phyloP scores from a whole-genome alignment of 306 rosid genomes.

The Crotalaria pallida region DNA sequence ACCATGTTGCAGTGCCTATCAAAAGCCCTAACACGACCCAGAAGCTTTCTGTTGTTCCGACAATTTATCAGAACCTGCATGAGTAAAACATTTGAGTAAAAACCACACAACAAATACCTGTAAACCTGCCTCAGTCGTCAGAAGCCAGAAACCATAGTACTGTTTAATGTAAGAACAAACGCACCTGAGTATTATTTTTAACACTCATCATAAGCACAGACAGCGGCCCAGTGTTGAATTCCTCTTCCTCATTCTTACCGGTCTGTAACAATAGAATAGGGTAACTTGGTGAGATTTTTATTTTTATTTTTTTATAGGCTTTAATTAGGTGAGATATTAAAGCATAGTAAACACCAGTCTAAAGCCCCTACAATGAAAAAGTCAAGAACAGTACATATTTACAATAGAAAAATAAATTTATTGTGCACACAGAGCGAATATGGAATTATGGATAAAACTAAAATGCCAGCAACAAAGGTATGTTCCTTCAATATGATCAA shows the following conservation, averaged over 20 bases:
- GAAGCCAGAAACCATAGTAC: conserved; percentile 34
- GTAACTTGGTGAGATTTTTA: neutral
- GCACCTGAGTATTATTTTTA: conserved; percentile 84
- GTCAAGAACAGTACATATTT: conserved; percentile 42
- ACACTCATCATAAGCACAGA: conserved; percentile 96
- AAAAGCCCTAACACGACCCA: conserved; percentile 92
- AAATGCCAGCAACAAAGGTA: neutral
- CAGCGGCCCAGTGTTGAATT: conserved; percentile 85
- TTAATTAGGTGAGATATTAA: neutral
- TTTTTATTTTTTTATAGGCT: no score
- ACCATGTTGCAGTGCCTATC: conserved; percentile 98
- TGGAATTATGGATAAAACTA: neutral
- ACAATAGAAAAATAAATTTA: neutral
- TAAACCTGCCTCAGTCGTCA: neutral
- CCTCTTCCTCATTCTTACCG: conserved; percentile 75
- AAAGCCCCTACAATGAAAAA: neutral
- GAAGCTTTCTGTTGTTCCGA: conserved; percentile 81
- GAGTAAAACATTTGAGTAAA: neutral
- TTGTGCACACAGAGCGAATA: neutral
- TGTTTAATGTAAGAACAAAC: neutral
- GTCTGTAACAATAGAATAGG: conserved; percentile 18
- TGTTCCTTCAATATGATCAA: neutral
- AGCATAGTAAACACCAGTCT: neutral
- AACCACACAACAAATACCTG: neutral
- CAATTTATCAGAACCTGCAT: conserved; percentile 80